phyloP scores from a whole-genome alignment of 2,329 filamentous ascomycete species.

The Parastagonospora avenae region DNA sequence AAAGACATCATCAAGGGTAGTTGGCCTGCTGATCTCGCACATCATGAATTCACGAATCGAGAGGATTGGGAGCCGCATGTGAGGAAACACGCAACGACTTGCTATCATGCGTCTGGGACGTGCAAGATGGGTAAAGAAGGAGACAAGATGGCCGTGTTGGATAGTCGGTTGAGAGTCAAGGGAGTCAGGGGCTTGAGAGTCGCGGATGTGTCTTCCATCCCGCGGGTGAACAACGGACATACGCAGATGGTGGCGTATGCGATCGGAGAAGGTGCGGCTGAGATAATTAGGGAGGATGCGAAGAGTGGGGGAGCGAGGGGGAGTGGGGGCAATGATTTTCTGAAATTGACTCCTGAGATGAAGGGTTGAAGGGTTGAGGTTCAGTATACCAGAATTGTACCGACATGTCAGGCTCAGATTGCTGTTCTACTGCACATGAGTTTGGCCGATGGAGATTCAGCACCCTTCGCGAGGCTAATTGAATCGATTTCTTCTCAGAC shows the following conservation, averaged over 20 bases:
- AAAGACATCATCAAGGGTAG: constrained; percentile 64
- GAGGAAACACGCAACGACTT: constrained; percentile 64
- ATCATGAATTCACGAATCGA: constrained; percentile 59
- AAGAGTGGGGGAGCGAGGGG: constrained; percentile 29
- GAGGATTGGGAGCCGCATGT: constrained; percentile 65
- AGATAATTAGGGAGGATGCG: constrained; percentile 37
- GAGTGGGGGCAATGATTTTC: not conserved
- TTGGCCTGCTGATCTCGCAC: constrained; percentile 60
- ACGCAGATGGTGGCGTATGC: constrained; percentile 46
- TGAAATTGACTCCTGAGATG: not conserved
- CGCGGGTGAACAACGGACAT: constrained; percentile 38
- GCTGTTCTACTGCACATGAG: too few species aligned
- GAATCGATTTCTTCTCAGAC: too few species aligned
- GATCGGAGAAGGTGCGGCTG: constrained; percentile 39
- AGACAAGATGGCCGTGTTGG: constrained; percentile 45
- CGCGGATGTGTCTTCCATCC: constrained; percentile 33
- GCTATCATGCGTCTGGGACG: constrained; percentile 63
- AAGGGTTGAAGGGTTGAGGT: not conserved
- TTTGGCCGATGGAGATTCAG: too few species aligned
- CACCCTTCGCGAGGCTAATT: too few species aligned
- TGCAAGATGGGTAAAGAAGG: constrained; percentile 56
- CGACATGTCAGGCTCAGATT: too few species aligned
- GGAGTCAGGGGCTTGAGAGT: constrained; percentile 33
- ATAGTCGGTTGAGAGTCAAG: constrained; percentile 36
- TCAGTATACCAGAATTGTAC: too few species aligned